A percentile compares a stretch with the other conserved stretches of the same genome.
These are phyloP conservation scores for Lichtheimia ramosa DNA, from an alignment of 371 early-diverging fungal species.

Conservation along the genomic window DNA sequence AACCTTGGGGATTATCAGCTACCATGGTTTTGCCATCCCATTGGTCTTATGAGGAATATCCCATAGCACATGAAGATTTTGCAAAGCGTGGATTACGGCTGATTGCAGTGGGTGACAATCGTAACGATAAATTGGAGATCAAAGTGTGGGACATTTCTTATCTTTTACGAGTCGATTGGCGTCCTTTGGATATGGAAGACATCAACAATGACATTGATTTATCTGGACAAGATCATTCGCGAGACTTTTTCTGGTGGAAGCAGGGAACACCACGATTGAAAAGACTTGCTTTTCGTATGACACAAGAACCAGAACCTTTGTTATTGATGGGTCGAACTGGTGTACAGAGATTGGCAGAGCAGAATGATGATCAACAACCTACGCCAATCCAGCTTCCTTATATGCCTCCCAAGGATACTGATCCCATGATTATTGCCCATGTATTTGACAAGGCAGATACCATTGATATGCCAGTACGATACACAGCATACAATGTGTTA, in stretches of 20 bases:
- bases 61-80: constrained; percentile 8
- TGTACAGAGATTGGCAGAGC: background rate
- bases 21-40: constrained; percentile 39
- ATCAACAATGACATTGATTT: background rate
- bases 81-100: constrained; percentile 29
- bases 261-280: constrained; percentile 23
- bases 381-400: constrained; percentile 21
- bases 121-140: constrained; percentile 34
- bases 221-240: constrained; percentile 7
- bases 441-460: constrained; percentile 28
- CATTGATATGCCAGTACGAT: constrained; percentile 37
- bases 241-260: constrained; percentile 37
- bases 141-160: constrained; percentile 49
- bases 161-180: constrained; percentile 26
- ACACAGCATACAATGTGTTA: constrained; percentile 49
- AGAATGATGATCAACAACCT: background rate
- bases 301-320: constrained; percentile 1
- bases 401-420: constrained; percentile 27
- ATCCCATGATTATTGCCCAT: constrained; percentile 36
- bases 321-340: too few species aligned
- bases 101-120: constrained; percentile 36
- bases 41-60: constrained; percentile 14
- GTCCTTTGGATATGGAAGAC: constrained; percentile 17
- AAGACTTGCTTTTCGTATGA: constrained; percentile 29
- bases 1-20: constrained; percentile 46